Base-by-base conservation (phyloP, 176 grass and related monocot genomes). In the Oryza brachyantha region DNA sequence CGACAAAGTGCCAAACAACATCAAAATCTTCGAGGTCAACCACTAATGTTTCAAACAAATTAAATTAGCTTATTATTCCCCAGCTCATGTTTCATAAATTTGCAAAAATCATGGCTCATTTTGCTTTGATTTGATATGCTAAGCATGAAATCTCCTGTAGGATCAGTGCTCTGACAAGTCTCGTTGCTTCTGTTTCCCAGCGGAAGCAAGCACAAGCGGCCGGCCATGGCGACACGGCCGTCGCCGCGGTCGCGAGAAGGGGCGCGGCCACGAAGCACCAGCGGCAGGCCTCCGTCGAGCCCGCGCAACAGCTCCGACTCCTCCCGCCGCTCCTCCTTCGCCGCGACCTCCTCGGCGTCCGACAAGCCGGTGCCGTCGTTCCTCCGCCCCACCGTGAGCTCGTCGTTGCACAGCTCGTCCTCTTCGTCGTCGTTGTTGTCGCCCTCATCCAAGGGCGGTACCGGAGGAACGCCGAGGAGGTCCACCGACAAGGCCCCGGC, bases 311-410 rank as follows among this genome's bases (percentile, higher is more conserved):
- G 14, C 64, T 72, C 76, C 58, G 63, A 32, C 64, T 22, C 69
- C 12, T 63, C 77, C 73, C 73, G 78, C 55, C 43, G 57, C 16
- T 16, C 66, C 38, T 65, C 72, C 12, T 27, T 74, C 40, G 37
- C 68, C 12, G 45, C n/a, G n/a, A n/a, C 76, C 9, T 0, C 63
- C 1, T 26, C 59, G 27, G 14, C 83, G 61, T 62, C 73, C 14
- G 88, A 90, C 65, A 85, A 89, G 72, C 77, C 77, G 77, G 0
- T 76, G 57, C 87, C 87, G 17, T 89, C 87, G 11, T 89, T 89
- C 82, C 77, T 89, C 77, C 87, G 81, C 35, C 76, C 82, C 57
- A 84, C 87, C 77, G 87, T 89, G 35, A 89, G 87, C 72, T 89
- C 87, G 64, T 45, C 81, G n/a, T 42, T 84, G 70, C 86, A 80